Percentiles rank a stretch among this genome's conserved stretches.
Evolutionary conservation across 2,329 filamentous ascomycete genomes (phyloP).

Genomic region (Monosporascus sp.): DNA sequence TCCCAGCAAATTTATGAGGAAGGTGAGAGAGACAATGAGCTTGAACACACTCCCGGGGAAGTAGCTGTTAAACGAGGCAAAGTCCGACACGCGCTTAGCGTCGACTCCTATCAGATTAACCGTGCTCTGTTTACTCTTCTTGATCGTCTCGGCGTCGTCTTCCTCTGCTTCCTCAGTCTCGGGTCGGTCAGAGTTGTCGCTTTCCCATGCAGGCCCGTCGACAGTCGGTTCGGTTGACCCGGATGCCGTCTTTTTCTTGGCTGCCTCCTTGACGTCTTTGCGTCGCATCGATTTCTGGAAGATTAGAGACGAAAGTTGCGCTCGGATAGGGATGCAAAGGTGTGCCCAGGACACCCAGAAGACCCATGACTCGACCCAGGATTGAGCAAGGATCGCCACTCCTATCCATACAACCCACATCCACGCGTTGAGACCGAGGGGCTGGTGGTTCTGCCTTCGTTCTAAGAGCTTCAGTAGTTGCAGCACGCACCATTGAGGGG

Average conservation of each 20-base stretch:
- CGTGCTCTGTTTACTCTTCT: conserved; percentile 60
- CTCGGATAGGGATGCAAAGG: conserved; percentile 61
- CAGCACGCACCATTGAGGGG: conserved; percentile 65
- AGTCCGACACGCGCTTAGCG: conserved; percentile 62
- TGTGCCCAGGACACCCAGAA: conserved; percentile 63
- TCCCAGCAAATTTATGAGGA: conserved; percentile 65
- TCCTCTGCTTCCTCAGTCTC: conserved; percentile 36
- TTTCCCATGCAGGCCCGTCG: conserved; percentile 22
- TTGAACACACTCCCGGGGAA: conserved; percentile 60
- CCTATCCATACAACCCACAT: conserved; percentile 64
- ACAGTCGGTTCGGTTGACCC: conserved; percentile 25
- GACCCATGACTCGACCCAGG: conserved; percentile 60
- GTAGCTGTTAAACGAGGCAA: conserved; percentile 61
- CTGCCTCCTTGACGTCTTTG: conserved; percentile 68
- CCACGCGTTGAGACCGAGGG: conserved; percentile 53
- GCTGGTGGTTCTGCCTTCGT: conserved; percentile 37
- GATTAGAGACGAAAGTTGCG: conserved; percentile 66
- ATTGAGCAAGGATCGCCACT: conserved; percentile 50
- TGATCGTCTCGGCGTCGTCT: conserved; percentile 41
- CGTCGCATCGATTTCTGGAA: conserved; percentile 73
- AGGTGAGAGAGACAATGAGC: conserved; percentile 59
- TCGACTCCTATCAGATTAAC: conserved; percentile 80
- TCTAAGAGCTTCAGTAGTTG: conserved; percentile 64
- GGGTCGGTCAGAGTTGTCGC: conserved; percentile 24
- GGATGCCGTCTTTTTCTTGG: conserved; percentile 39